Conservation (phyloP, 2,329 filamentous ascomycete species). For the Fusarium guadeloupense region DNA sequence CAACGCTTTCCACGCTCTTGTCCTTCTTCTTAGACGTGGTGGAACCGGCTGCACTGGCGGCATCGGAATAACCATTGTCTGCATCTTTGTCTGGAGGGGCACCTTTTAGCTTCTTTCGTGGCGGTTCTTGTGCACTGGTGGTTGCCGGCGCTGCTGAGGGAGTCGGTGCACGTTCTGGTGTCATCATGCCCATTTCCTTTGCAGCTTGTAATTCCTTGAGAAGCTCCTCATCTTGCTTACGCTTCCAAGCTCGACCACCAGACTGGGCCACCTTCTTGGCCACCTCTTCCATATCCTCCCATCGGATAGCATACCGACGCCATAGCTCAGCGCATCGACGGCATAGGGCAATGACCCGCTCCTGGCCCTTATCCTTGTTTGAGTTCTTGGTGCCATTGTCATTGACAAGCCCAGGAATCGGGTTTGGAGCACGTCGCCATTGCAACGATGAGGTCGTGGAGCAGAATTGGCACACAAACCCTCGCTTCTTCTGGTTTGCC, state of each 20-base stretch:
- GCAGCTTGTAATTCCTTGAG: conserved; percentile 75
- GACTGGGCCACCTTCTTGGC: conserved; percentile 84
- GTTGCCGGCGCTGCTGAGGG: conserved; percentile 42
- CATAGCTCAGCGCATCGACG: conserved; percentile 91
- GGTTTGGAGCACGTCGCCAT: conserved; percentile 89
- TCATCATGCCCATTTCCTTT: conserved; percentile 64
- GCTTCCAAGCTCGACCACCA: conserved; percentile 85
- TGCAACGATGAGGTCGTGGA: conserved; percentile 80
- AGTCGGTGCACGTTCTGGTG: conserved; percentile 55
- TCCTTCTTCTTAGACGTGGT: conserved; percentile 67
- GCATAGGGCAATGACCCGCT: conserved; percentile 84
- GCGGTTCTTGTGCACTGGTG: conserved; percentile 58
- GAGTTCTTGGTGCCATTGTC: conserved; percentile 66
- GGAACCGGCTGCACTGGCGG: conserved; percentile 51
- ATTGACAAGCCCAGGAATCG: conserved; percentile 74
- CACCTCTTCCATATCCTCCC: conserved; percentile 92
- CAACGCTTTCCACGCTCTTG: conserved; percentile 62
- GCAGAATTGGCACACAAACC: conserved; percentile 96
- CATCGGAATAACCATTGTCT: conserved; percentile 58
- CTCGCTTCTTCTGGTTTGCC: conserved; percentile 78
- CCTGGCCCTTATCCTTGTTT: conserved; percentile 79
- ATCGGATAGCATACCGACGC: conserved; percentile 95
- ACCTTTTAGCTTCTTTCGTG: conserved; percentile 72
- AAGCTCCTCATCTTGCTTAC: conserved; percentile 90
- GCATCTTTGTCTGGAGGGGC: conserved; percentile 60